Percentiles rank a stretch among this genome's conserved stretches.
Evolutionary conservation across 2,329 filamentous ascomycete species (phyloP).

Genomic region (Colletotrichum sp.): DNA sequence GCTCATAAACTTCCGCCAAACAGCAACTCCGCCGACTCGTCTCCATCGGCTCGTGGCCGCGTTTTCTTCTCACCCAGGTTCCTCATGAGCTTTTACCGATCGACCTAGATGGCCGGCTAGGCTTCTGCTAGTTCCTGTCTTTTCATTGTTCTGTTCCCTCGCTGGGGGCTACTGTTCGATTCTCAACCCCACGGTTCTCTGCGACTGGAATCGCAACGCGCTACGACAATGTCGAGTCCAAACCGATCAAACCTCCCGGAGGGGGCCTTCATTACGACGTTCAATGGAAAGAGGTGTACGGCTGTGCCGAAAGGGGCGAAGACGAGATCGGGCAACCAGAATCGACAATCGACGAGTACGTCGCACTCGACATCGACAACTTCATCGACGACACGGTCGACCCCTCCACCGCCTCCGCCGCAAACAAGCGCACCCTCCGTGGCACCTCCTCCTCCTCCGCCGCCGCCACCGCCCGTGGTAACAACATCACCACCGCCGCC

Average conservation of each 20-base stretch:
- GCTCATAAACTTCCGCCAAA: neutral
- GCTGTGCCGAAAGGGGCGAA: conserved; percentile 47
- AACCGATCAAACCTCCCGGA: conserved; percentile 40
- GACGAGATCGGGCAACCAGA: conserved; percentile 9
- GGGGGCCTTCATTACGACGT: conserved; percentile 54
- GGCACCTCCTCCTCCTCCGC: neutral
- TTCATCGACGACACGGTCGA: conserved; percentile 4
- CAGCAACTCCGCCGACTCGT: neutral
- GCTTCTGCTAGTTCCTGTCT: conserved; percentile 27
- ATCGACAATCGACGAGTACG: conserved; percentile 6
- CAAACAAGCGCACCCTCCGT: neutral
- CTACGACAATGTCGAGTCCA: conserved; percentile 45
- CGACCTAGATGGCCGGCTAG: conserved; percentile 23
- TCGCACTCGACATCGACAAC: neutral
- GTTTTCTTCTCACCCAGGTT: neutral
- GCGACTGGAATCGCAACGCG: conserved; percentile 52
- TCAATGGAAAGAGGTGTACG: conserved; percentile 59
- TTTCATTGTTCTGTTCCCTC: conserved; percentile 23
- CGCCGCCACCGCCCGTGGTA: neutral
- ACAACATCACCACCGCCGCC: neutral
- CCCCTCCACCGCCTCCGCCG: neutral
- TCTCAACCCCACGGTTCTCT: conserved; percentile 28
- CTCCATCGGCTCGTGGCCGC: neutral
- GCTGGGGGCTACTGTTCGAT: neutral
- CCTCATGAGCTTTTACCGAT: conserved; percentile 13